Percentiles rank a stretch among this genome's conserved stretches.
phyloP scores from a whole-genome alignment of 345 rosid species.

The Gossypium stocksii region DNA sequence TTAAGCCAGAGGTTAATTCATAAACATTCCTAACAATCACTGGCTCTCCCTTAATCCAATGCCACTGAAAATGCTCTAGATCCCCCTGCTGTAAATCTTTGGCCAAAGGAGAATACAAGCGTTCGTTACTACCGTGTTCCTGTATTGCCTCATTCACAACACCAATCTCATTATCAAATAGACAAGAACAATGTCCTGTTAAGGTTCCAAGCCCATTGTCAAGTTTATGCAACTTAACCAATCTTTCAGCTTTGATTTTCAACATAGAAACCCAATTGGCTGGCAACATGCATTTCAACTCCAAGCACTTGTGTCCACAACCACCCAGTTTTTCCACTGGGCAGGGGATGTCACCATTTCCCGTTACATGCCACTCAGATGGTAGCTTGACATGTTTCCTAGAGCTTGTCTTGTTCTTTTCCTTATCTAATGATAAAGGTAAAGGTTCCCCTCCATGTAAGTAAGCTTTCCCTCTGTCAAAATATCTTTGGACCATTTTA shows the following conservation, averaged over 20 bases:
- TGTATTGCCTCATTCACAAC: not conserved
- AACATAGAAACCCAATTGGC: not conserved
- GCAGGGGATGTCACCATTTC: not conserved
- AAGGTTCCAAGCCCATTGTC: not conserved
- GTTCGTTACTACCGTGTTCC: not conserved
- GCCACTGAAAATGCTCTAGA: not conserved
- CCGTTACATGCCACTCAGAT: not conserved
- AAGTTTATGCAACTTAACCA: constrained; percentile 1
- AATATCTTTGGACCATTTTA: constrained; percentile 4
- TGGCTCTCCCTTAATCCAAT: constrained; percentile 7
- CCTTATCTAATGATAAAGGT: not conserved
- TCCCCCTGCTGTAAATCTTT: not conserved
- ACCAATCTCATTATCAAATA: not conserved
- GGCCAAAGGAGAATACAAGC: not conserved
- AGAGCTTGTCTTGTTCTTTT: constrained; percentile 3
- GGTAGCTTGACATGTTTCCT: not conserved
- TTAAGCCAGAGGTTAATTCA: constrained; percentile 7
- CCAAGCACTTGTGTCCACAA: not conserved
- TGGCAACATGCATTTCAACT: constrained; percentile 10
- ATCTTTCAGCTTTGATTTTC: not conserved
- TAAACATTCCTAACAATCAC: not conserved
- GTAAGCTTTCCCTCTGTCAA: not conserved
- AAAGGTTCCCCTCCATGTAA: not conserved
- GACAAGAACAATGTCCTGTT: not conserved
- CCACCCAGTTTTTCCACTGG: not conserved